Evolutionary conservation across 2,329 filamentous ascomycete genomes (phyloP), one percentile per base, ranked within the genome.

Genomic region (Cercospora canescens): DNA sequence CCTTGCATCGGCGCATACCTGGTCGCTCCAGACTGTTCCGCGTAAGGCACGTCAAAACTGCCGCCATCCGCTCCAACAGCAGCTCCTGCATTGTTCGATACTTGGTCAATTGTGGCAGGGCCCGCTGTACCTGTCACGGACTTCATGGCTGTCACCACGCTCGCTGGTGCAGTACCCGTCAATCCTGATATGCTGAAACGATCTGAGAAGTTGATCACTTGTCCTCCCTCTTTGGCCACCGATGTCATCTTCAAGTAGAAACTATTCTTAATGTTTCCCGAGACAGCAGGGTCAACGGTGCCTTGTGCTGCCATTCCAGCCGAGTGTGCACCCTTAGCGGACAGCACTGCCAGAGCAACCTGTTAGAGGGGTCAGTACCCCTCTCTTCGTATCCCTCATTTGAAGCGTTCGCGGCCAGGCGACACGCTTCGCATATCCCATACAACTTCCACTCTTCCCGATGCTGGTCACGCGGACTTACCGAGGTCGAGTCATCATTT

Each of bases 111-210:
- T 61, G 72, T 79, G n/a, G 71, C 71, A 54, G 79, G 80, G 7
- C 76, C 82, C 67, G 69, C 76, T 56, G 75, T 82, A 7, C 79
- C 79, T 4, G 76, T 75, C 6, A 81, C 70, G 8, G 75, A 75
- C 35, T 72, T 71, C 28, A 79, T 73, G 16, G 76, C 80, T 21
- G 72, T 65, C 26, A 73, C 70, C 55, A 85, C 77, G 39, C 72
- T 73, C 1, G 81, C 66, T 1, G 83, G 78, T 72, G 89, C 89
- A 4, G 78, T 78, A 39, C 88, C 88, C 2, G 84, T 88, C 88
- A 91, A 90, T 70, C 83, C 84, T 11, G 81, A 81, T 60, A 91
- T 79, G n/a, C 85, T 84, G 78, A 92, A 92, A 67, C 88, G 87
- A 58, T 80, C 72, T 11, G 88, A 90, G 75, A 84, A 90, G 72